Base-by-base conservation (phyloP, 495 filamentous ascomycete genomes). In the Aspergillus egyptiacus region DNA sequence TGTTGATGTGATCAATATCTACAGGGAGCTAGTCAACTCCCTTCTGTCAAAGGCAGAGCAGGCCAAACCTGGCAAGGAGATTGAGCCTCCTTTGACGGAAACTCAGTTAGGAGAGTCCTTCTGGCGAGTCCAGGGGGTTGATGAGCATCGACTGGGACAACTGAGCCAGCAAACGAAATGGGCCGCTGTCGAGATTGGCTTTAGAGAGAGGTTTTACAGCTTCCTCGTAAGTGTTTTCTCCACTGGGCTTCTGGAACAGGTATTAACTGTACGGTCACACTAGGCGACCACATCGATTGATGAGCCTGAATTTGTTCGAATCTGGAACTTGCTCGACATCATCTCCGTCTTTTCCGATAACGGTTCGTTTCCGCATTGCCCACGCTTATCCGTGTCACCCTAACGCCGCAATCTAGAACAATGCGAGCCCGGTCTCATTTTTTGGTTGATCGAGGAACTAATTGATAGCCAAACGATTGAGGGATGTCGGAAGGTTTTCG, bases 281-380 rank as follows among this genome's bases (percentile, higher is more conserved):
- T 57, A 88, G 85, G 80, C 84, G 27, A 73, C 75, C 13, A 85
- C 75, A 11, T 73, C 81, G 5, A 94, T 94, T 51, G 75, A 86
- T 32, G 78, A 85, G 18, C 84, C 83, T 35, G 66, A 73, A 0
- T 94, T 96, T 54, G 83, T 87, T 36, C 71, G 81, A 42, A 80
- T 97, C 38, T 96, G 90, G 89, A 91, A 96, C 60, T 75, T 99
- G 13, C 78, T 99, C 41, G 93, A 99, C 64, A 82, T 95, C 32
- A 73, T 96, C 7, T 83, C 86, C 1, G 81, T 93, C 13, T 82
- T 93, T 56, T 89, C 90, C 45, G 91, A 99, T 58, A 70, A 77
- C 55, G 81, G 82, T 84, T 62, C 46, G 72, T 63, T 23, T 45
- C 43, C 43, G 34, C 4, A 17, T 42, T 34, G 14, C 28, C 31